A percentile compares a stretch with the other conserved stretches of the same genome.
phyloP scores from a whole-genome alignment of 1,284 basidiomycete genomes.

The Cryptococcus depauperatus region DNA sequence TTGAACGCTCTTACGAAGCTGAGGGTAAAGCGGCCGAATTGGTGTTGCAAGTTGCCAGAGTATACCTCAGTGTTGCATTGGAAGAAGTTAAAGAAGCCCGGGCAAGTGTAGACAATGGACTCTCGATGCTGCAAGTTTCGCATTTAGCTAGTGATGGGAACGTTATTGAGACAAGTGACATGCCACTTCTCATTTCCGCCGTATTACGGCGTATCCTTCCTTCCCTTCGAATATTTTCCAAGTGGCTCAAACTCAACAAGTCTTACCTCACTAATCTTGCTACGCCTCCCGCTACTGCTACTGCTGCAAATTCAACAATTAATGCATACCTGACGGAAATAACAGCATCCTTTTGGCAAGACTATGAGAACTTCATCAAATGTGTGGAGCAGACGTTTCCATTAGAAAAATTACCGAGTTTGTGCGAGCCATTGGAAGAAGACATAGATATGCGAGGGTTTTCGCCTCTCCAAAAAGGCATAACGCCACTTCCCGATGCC shows the following conservation, averaged over 20 bases:
- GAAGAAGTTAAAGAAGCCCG: conserved; percentile 47
- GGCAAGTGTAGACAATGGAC: conserved; percentile 15
- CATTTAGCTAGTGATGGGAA: conserved; percentile 34
- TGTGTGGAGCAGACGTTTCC: conserved; percentile 65
- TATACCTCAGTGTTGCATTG: conserved; percentile 60
- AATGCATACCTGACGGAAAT: not conserved
- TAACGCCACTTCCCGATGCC: not conserved
- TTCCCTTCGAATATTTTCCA: conserved; percentile 73
- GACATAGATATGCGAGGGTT: conserved; percentile 86
- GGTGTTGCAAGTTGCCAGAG: conserved; percentile 61
- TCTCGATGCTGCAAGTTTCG: conserved; percentile 18
- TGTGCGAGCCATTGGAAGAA: conserved; percentile 71
- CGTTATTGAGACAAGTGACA: conserved; percentile 43
- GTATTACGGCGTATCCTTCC: conserved; percentile 77
- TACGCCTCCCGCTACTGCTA: not conserved
- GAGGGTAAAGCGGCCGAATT: conserved; percentile 66
- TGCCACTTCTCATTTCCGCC: conserved; percentile 75
- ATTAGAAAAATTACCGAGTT: conserved; percentile 54
- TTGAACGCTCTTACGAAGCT: conserved; percentile 37
- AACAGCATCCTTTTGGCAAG: conserved; percentile 59
- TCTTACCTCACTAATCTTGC: conserved; percentile 53
- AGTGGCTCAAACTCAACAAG: conserved; percentile 77
- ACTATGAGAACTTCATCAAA: conserved; percentile 62
- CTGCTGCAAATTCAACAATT: conserved; percentile 10
- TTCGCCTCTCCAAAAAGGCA: conserved; percentile 60